These are phyloP conservation scores for Pelagophyceae sp. DNA, from an alignment of 352 stramenopile species.

Conservation along the genomic window DNA sequence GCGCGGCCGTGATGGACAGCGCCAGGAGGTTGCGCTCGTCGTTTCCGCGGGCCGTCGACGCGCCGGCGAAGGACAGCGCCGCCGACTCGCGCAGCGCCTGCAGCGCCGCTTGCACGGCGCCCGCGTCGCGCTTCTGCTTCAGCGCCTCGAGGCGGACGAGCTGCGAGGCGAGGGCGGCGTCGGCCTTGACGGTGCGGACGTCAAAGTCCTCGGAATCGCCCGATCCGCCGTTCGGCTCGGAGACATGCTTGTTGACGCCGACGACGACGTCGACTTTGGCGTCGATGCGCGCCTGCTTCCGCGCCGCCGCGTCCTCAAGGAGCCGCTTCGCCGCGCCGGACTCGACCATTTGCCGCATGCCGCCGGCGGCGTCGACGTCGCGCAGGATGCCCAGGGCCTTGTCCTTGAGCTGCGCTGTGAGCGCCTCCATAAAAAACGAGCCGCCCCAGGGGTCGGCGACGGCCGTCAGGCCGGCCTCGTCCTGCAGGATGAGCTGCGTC, in stretches of 20 bases:
- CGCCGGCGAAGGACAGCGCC: not conserved
- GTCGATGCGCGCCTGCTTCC: conserved; percentile 88
- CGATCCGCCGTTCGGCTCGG: conserved; percentile 46
- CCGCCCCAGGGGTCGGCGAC: conserved; percentile 91
- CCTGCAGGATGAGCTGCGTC: conserved; percentile 94
- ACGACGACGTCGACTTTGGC: conserved; percentile 84
- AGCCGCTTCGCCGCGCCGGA: conserved; percentile 87
- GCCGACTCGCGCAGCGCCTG: conserved; percentile 30
- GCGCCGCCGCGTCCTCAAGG: conserved; percentile 91
- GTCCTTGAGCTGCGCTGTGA: conserved; percentile 70
- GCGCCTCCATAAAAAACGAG: conserved; percentile 91
- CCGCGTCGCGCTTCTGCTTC: conserved; percentile 69
- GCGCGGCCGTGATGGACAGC: conserved; percentile 79
- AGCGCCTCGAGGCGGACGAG: conserved; percentile 68
- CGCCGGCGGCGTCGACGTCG: conserved; percentile 78
- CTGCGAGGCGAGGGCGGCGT: conserved; percentile 72
- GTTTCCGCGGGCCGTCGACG: conserved; percentile 59
- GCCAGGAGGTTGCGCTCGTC: conserved; percentile 85
- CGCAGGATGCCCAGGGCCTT: conserved; percentile 62
- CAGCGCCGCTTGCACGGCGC: conserved; percentile 51
- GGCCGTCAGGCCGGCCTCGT: conserved; percentile 82
- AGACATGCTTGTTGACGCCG: conserved; percentile 90
- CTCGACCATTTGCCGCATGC: conserved; percentile 93
- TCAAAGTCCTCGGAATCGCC: conserved; percentile 66
- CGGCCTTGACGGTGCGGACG: conserved; percentile 85